A percentile compares a stretch with the other conserved stretches of the same genome.
Conservation (phyloP, 495 filamentous ascomycete genomes). For the Annulohypoxylon nitens region DNA sequence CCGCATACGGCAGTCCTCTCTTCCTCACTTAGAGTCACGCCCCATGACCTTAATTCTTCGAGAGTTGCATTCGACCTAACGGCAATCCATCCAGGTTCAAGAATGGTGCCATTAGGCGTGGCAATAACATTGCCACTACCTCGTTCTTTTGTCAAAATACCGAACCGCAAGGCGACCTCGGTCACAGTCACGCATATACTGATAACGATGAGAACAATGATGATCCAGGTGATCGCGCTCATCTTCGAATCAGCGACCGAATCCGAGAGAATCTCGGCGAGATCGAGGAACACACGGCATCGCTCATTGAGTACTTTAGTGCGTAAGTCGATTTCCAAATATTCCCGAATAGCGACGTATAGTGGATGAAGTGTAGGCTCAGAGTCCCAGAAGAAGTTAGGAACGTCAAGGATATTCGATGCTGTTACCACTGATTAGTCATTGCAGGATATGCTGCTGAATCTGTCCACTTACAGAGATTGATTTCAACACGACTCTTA, state of each 20-base stretch:
- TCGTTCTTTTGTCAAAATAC: slow-evolving; percentile 70
- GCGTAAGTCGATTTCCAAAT: slow-evolving; percentile 95
- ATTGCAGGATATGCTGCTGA: slow-evolving; percentile 13
- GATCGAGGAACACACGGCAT: slow-evolving; percentile 95
- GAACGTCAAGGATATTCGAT: slow-evolving; percentile 96
- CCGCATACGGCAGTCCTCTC: slow-evolving; percentile 64
- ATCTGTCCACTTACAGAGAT: slow-evolving; percentile 79
- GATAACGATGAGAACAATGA: slow-evolving; percentile 92
- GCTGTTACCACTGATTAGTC: slow-evolving; percentile 62
- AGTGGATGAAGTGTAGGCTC: slow-evolving; percentile 95
- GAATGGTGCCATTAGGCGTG: background rate
- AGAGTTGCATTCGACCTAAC: slow-evolving; percentile 57
- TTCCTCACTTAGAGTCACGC: slow-evolving; percentile 52
- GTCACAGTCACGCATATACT: slow-evolving; percentile 91
- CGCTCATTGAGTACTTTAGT: slow-evolving; percentile 97
- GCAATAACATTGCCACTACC: slow-evolving; percentile 39
- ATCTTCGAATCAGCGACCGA: slow-evolving; percentile 93
- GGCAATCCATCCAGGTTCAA: slow-evolving; percentile 29
- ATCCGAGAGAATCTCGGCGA: slow-evolving; percentile 94
- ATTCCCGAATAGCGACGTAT: slow-evolving; percentile 94
- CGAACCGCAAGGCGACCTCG: slow-evolving; percentile 90
- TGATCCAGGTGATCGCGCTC: slow-evolving; percentile 95
- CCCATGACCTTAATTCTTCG: slow-evolving; percentile 55
- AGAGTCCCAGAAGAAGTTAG: slow-evolving; percentile 98
- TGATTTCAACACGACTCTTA: slow-evolving; percentile 95